Base-by-base conservation (phyloP, 2,329 filamentous ascomycete species). In the Penicillium sclerotiorum region DNA sequence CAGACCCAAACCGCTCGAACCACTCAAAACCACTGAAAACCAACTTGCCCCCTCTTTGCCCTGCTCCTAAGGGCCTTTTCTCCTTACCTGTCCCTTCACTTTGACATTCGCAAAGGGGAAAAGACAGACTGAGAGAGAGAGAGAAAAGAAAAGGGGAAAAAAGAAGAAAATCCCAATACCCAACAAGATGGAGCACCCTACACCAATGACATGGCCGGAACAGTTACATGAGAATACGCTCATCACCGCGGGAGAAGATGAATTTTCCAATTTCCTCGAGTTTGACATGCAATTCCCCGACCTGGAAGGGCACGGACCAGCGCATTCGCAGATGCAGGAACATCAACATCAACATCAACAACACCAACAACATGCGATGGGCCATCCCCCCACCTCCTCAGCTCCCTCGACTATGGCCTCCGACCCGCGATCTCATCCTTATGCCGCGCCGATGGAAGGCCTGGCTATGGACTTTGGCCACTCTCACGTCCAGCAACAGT, bases 241-340 rank as follows among this genome's bases (percentile, higher is more conserved):
- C 53, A 69, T 75, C 45, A 55, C 68, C 8, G 63, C 63, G 49
- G 58, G 69, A 45, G 73, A 76, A 22, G 76, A 78, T 53, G 76
- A 79, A 46, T 78, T 78, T 57, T 71, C 74, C 49, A 76, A 73
- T 49, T 74, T 77, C 50, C 71, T 78, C 50, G 74, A 78, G 46
- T 76, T 78, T 61, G 73, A 73, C 51, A 72, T 74, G 58, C 73
- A 73, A 30, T 77, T 78, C 52, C 47, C 73, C 59, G 72, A 73
- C 49, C 59, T 74, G 43, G 69, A 73, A 39, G 61, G 64, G 63
- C 65, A 71, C 63, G 59, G 69, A 65, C 65, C 68, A 63, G 53
- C 62, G 52, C 64, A 69, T 59, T 61, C 63, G 52, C 59, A 70
- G 38, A 60, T 65, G 59, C 60, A 70, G 48, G 64, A 65, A n/a